Conservation (phyloP, 2,329 filamentous ascomycete species). For the Phialophora expanda region DNA sequence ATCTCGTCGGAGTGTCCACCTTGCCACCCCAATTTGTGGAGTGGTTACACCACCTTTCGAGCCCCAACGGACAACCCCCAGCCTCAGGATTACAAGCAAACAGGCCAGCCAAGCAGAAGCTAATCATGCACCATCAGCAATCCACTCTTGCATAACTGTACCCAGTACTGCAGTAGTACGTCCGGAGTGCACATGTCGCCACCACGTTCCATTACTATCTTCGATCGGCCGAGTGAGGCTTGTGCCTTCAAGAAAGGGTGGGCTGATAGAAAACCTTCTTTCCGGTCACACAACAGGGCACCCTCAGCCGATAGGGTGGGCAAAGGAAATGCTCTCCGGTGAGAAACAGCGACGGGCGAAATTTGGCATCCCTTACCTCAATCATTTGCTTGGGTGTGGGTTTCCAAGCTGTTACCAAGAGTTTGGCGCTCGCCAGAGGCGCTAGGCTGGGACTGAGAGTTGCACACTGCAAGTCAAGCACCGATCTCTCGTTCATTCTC, state of each 20-base stretch:
- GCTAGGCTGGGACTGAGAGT: not conserved
- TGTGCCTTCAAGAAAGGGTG: not conserved
- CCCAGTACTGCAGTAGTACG: not conserved
- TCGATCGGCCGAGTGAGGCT: conserved; percentile 3
- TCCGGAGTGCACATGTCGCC: conserved; percentile 1
- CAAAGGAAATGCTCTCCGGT: not conserved
- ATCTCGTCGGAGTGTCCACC: conserved; percentile 2
- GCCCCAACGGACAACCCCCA: not conserved
- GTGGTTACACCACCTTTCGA: not conserved
- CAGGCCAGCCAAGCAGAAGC: conserved; percentile 13
- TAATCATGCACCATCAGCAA: conserved; percentile 22
- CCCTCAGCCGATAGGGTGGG: not conserved
- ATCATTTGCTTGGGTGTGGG: conserved; percentile 1
- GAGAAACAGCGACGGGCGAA: not conserved
- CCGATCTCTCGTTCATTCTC: conserved; percentile 2
- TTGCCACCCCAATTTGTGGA: conserved; percentile 9
- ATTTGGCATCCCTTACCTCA: not conserved
- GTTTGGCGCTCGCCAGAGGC: conserved; percentile 8
- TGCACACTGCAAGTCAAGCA: conserved; percentile 12
- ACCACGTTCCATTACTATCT: conserved; percentile 16
- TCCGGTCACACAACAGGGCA: not conserved
- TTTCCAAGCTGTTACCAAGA: conserved; percentile 18
- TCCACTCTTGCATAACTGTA: conserved; percentile 2
- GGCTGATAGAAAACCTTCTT: conserved; percentile 1
- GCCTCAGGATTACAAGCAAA: conserved; percentile 11